phyloP scores from a whole-genome alignment of 1,284 basidiomycete species.

The Marasmius oreades region DNA sequence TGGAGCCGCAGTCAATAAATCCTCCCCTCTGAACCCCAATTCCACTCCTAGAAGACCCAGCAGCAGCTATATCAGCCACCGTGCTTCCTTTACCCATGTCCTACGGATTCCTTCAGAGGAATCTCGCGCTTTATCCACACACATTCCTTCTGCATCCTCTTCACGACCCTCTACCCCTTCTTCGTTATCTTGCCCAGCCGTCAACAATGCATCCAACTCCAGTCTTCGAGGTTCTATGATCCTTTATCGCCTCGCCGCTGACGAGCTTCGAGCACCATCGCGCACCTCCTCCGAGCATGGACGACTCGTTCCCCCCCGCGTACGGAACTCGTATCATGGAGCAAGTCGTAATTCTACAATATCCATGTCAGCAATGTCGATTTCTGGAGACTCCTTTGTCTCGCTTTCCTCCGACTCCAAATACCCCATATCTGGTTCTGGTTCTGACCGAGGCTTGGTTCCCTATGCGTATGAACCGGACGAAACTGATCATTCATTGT shows the following conservation, averaged over 20 bases:
- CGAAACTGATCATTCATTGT: constrained; percentile 3
- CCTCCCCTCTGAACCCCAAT: not conserved
- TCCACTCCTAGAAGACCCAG: not conserved
- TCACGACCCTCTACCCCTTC: not conserved
- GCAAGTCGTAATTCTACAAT: constrained; percentile 2
- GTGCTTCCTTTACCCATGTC: not conserved
- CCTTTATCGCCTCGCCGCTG: constrained; percentile 3
- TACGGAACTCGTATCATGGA: constrained; percentile 9
- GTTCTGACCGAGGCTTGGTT: constrained; percentile 2
- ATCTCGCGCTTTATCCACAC: not conserved
- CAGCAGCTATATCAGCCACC: not conserved
- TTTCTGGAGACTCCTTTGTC: constrained; percentile 8
- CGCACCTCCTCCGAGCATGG: not conserved
- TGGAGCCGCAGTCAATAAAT: not conserved
- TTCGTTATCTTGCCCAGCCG: not conserved
- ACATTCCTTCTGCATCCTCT: not conserved
- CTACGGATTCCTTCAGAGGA: not conserved
- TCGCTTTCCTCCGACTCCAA: constrained; percentile 11
- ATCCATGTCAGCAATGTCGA: constrained; percentile 6
- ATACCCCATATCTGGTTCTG: constrained; percentile 4
- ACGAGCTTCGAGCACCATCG: not conserved
- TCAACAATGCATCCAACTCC: not conserved
- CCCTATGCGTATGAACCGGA: constrained; percentile 11
- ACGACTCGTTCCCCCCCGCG: not conserved
- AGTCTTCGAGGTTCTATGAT: constrained; percentile 3